Base-by-base conservation (phyloP, 768 basidiomycete genomes). In the Leccinum variicolor region DNA sequence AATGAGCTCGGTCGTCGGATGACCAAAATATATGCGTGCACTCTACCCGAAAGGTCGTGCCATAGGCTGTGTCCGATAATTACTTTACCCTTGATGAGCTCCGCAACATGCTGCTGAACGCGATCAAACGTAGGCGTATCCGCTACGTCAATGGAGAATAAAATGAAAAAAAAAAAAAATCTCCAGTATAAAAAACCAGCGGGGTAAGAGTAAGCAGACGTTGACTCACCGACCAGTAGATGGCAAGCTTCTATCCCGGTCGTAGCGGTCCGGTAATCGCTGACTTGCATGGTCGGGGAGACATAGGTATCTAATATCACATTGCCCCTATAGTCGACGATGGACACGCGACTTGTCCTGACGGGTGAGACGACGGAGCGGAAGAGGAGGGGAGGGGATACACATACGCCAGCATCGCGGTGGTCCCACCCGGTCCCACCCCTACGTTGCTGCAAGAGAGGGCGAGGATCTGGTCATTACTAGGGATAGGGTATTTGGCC, bases 321-420 rank as follows among this genome's bases (percentile, higher is more conserved):
- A 33, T 77, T 69, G n/a, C 90, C 90, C 64, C 67, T 76, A 61
- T 78, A 85, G 64, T 85, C 77, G 45, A 84, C 79, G 29, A 86
- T 69, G 33, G 82, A 79, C 39, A 83, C 78, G 51, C 80, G 79
- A 47, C 81, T 83, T 58, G 54, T 49, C 52, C 65, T 21, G 31
- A 43, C 39, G 3, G 21, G 49, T 63, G 59, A 60, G 64, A 53
- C 41, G 52, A 45, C 33, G 36, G 57, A 9, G 55, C 26, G 29
- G 46, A 48, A 53, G 51, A 50, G 45, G 36, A 54, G 54, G 59
- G 26, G 43, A 52, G 36, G 25, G 26, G 54, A 31, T 53, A 53
- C 45, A 79, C 86, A 61, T 75, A 91, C 90, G 89, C 90, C 34
- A 92, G 77, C 85, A 92, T 88, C 39, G 85, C 82, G 2, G 90